Evolutionary conservation across 176 grass and related monocot species (phyloP).

Genomic region (Lolium perenne): DNA sequence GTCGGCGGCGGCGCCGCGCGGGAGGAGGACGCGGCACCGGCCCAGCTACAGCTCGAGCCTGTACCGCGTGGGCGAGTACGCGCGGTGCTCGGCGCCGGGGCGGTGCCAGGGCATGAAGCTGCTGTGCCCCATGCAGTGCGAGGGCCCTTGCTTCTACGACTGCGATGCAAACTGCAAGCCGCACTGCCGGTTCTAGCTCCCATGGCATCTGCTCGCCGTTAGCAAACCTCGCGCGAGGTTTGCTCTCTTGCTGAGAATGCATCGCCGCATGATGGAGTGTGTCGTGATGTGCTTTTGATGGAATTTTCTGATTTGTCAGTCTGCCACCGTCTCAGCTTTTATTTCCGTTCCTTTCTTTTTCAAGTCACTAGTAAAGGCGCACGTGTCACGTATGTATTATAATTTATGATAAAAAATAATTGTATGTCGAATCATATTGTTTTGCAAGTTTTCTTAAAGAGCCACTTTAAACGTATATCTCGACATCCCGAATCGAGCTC

Average conservation of each 20-base stretch:
- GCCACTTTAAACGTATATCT: no score
- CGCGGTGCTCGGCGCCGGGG: constrained; percentile 64
- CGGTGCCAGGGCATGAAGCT: constrained; percentile 72
- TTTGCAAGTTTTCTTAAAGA: no score
- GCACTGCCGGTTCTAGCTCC: constrained; percentile 75
- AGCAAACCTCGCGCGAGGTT: neutral
- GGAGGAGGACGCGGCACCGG: neutral
- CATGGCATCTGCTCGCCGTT: neutral
- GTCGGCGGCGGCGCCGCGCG: neutral
- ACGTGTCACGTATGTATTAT: no score
- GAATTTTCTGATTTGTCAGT: neutral
- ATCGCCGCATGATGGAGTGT: neutral
- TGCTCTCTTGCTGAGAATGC: neutral
- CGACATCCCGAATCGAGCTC: no score
- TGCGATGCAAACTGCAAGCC: constrained; percentile 82
- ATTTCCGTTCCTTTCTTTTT: neutral
- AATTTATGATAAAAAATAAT: no score
- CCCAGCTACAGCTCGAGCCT: constrained; percentile 80
- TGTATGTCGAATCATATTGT: no score
- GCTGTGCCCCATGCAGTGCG: constrained; percentile 86
- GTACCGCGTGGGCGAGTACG: constrained; percentile 83
- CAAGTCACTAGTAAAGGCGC: neutral
- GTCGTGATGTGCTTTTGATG: neutral
- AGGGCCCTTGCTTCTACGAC: constrained; percentile 93
- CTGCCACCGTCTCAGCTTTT: neutral